A percentile compares a stretch with the other conserved stretches of the same genome.
phyloP scores from a whole-genome alignment of 176 grass and related monocot genomes.

The Aegilops bicornis region DNA sequence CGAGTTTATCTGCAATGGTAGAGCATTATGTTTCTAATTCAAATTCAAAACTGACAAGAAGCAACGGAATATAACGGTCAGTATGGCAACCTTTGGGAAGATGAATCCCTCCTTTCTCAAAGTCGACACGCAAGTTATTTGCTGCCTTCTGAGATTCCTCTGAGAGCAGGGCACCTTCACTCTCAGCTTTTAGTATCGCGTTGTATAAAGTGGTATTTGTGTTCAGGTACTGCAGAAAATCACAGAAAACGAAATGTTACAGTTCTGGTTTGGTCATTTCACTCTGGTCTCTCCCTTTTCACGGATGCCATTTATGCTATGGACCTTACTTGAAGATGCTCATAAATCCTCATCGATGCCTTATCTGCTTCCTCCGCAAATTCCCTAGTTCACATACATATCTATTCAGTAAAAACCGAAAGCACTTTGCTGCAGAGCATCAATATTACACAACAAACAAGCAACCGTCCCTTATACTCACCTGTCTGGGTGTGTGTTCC shows the following conservation, averaged over 20 bases:
- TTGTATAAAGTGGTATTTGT: conserved; percentile 81
- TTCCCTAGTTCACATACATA: conserved; percentile 48
- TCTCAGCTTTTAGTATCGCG: conserved; percentile 76
- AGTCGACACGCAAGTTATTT: conserved; percentile 64
- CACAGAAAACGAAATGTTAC: conserved; percentile 28
- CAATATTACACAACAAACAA: not conserved
- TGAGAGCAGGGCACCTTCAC: conserved; percentile 49
- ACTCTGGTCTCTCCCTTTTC: not conserved
- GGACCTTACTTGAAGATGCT: conserved; percentile 80
- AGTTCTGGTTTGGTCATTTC: not conserved
- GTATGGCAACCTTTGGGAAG: conserved; percentile 60
- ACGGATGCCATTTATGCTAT: not conserved
- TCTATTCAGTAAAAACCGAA: not conserved
- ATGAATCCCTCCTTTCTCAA: conserved; percentile 96
- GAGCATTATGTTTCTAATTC: conserved; percentile 4
- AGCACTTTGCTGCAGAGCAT: not conserved
- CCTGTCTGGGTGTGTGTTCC: conserved; percentile 89
- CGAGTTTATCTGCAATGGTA: conserved; percentile 76
- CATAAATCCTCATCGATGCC: conserved; percentile 82
- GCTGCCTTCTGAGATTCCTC: conserved; percentile 81
- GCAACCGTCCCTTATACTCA: not conserved
- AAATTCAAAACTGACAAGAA: conserved; percentile 16
- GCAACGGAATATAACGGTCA: conserved; percentile 9
- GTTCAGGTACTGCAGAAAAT: conserved; percentile 73
- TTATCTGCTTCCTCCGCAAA: conserved; percentile 89